phyloP scores from a whole-genome alignment of 805 yeast species.

The Kluyveromyces nonfermentans region DNA sequence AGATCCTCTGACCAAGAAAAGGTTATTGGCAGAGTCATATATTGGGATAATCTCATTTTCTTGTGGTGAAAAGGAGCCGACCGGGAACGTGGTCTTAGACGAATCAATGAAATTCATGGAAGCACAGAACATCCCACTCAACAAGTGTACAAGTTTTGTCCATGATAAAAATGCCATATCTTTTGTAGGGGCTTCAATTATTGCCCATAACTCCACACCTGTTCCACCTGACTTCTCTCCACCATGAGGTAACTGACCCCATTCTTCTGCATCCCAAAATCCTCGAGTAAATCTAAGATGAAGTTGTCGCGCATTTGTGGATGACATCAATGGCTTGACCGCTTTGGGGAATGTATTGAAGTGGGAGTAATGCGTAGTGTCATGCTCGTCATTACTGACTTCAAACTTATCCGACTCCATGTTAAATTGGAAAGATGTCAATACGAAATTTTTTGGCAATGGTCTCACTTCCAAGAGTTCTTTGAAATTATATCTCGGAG shows the following conservation, averaged over 20 bases:
- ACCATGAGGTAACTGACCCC: slow-evolving; percentile 72
- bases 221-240: slow-evolving; percentile 82
- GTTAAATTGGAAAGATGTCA: slow-evolving; percentile 64
- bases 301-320: slow-evolving; percentile 60
- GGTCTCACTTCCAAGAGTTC: slow-evolving; percentile 62
- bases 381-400: slow-evolving; percentile 19
- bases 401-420: slow-evolving; percentile 41
- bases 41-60: slow-evolving; percentile 19
- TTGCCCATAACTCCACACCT: slow-evolving; percentile 91
- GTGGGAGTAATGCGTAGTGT: slow-evolving; percentile 31
- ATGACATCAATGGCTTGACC: slow-evolving; percentile 63
- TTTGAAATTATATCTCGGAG: slow-evolving; percentile 36
- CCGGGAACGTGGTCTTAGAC: slow-evolving; percentile 64
- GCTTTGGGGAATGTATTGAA: slow-evolving; percentile 71
- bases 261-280: slow-evolving; percentile 82
- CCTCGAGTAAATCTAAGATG: slow-evolving; percentile 89
- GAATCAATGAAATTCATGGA: slow-evolving; percentile 82
- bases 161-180: slow-evolving; percentile 54
- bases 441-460: slow-evolving; percentile 58
- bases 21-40: slow-evolving; percentile 27
- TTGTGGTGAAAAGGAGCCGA: slow-evolving; percentile 28
- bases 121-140: slow-evolving; percentile 92
- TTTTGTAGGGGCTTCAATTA: slow-evolving; percentile 52
- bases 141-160: slow-evolving; percentile 59
- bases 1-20: slow-evolving; percentile 68